Base-by-base conservation (phyloP, 257 asterid genomes). In the Solanum chilense region DNA sequence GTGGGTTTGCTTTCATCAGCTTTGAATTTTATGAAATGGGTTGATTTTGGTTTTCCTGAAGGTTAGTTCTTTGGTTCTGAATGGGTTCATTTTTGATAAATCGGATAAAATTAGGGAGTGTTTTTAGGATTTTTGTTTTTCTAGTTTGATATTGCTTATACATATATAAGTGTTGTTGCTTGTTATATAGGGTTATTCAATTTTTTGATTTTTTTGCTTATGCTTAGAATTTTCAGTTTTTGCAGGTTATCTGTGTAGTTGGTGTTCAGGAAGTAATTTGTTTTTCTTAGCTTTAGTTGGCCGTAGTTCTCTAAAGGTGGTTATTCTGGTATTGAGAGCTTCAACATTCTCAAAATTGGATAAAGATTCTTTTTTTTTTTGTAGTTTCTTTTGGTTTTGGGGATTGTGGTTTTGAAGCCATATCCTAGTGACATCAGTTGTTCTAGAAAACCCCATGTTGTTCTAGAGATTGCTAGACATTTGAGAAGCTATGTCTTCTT, bases 401-500 rank as follows among this genome's bases (percentile, higher is more conserved):
- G 68, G 39, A 42, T n/a, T 77, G 83, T 77, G 62, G 83, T 77
- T 77, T n/a, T 41, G 52, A 78, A 78, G 84, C 41, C 84, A 77
- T 25, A 73, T 35, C 80, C 27, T 6, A 73, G 80, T 73, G 80
- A 73, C 80, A 37, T 37, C 11, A 37, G 45, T 71, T 71, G 44
- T 35, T 21, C 31, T 39, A 39, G 33, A 47, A 45, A 31, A 27
- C 84, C 44, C 69, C 69, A 81, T 49, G 85, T 42, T 86, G 60
- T 86, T 62, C 66, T 25, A 60, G 56, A 84, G 60, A 37, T 80
- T 71, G 29, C 62, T 86, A 9, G 33, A 87, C 42, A 85, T 81
- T 86, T 41, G 86, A 25, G 75, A 84, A 91, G 91, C 86, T 44
- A 94, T 95, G 98, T 86, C 83, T 90, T 87, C 94, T 62, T 81